These are phyloP conservation scores for Tricholoma furcatifolium DNA, from an alignment of 768 basidiomycete genomes.

Conservation along the genomic window DNA sequence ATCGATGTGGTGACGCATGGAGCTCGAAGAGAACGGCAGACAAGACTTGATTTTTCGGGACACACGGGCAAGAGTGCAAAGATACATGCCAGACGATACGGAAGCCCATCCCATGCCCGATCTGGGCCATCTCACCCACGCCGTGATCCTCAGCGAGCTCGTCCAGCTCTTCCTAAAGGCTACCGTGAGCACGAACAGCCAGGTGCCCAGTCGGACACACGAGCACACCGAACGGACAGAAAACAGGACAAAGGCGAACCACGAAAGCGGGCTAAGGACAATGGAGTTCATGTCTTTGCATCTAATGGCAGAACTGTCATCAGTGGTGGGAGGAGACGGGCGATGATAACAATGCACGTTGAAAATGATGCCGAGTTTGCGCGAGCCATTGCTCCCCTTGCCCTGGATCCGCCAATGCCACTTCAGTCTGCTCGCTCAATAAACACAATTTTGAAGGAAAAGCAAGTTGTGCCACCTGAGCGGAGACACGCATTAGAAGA, in stretches of 20 bases:
- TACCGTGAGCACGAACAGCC: slow-evolving; percentile 6
- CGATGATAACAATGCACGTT: slow-evolving; percentile 38
- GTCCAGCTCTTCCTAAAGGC: slow-evolving; percentile 43
- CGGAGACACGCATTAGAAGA: background rate
- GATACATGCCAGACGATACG: background rate
- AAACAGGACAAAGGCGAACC: slow-evolving; percentile 28
- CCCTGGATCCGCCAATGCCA: slow-evolving; percentile 12
- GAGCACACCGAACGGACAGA: slow-evolving; percentile 23
- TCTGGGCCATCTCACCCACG: slow-evolving; percentile 29
- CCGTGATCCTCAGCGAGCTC: too few species aligned
- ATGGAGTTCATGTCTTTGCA: slow-evolving; percentile 38
- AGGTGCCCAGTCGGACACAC: slow-evolving; percentile 10
- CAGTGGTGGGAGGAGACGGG: slow-evolving; percentile 30
- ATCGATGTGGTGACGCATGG: slow-evolving; percentile 39
- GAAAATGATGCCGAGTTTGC: slow-evolving; percentile 47
- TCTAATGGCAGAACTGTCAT: slow-evolving; percentile 36
- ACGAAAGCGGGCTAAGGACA: slow-evolving; percentile 24
- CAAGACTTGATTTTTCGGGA: slow-evolving; percentile 33
- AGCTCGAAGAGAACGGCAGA: slow-evolving; percentile 36
- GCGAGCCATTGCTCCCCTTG: slow-evolving; percentile 36
- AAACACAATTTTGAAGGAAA: slow-evolving; percentile 2
- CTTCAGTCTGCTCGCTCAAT: slow-evolving; percentile 15
- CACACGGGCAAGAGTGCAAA: slow-evolving; percentile 5
- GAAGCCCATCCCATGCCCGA: background rate
- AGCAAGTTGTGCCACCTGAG: background rate